Evolutionary conservation across 164 flowering plant species (phyloP).

Genomic region (Aristolochia contorta): DNA sequence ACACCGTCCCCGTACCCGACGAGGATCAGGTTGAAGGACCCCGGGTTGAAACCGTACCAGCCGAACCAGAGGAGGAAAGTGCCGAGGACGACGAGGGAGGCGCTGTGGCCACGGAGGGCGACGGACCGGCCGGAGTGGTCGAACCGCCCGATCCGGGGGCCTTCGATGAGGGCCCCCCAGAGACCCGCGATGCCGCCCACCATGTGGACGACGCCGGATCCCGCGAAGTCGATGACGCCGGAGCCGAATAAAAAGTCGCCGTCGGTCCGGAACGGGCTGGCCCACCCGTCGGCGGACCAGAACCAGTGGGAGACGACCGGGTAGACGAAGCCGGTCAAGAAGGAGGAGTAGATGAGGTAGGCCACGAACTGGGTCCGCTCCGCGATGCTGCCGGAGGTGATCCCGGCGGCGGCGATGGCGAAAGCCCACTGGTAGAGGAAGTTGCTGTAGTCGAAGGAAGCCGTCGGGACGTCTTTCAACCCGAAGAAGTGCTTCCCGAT

Average conservation of each 20-base stretch:
- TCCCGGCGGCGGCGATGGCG: slow-evolving; percentile 85
- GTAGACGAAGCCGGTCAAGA: slow-evolving; percentile 68
- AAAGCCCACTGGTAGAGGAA: slow-evolving; percentile 78
- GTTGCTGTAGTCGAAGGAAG: slow-evolving; percentile 28
- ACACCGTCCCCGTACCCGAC: slow-evolving; percentile 22
- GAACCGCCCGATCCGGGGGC: slow-evolving; percentile 65
- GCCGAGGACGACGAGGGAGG: slow-evolving; percentile 58
- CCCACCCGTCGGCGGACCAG: slow-evolving; percentile 79
- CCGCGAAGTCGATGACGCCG: slow-evolving; percentile 72
- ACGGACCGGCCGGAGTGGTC: slow-evolving; percentile 38
- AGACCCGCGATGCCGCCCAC: slow-evolving; percentile 71
- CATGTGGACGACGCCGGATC: slow-evolving; percentile 70
- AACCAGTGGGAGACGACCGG: slow-evolving; percentile 76
- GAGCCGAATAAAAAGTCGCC: slow-evolving; percentile 32
- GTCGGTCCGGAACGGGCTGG: slow-evolving; percentile 23
- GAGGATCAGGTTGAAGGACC: slow-evolving; percentile 46
- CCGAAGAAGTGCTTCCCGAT: slow-evolving; percentile 48
- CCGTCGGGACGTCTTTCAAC: slow-evolving; percentile 29
- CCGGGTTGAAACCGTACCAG: slow-evolving; percentile 83
- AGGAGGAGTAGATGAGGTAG: slow-evolving; percentile 55
- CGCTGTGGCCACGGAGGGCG: slow-evolving; percentile 55
- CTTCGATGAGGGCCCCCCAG: slow-evolving; percentile 71
- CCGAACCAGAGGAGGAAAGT: slow-evolving; percentile 77
- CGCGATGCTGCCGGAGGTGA: slow-evolving; percentile 70
- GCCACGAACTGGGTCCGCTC: slow-evolving; percentile 77